Conservation (phyloP, 352 stramenopile genomes). For the Phytophthora litchii region DNA sequence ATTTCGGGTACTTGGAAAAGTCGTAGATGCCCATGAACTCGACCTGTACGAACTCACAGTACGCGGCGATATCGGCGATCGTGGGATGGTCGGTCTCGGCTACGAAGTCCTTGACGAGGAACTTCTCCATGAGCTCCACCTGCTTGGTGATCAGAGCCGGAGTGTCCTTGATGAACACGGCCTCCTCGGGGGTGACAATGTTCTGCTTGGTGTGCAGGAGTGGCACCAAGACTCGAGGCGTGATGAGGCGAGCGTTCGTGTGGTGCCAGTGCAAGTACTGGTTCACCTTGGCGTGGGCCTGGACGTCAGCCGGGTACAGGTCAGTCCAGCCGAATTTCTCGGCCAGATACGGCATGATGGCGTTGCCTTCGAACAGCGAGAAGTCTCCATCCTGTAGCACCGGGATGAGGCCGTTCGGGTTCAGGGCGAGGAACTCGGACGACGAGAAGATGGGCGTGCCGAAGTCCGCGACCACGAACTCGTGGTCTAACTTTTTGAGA, state of each 20-base stretch:
- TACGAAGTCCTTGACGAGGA: constrained; percentile 47
- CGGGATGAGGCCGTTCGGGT: constrained; percentile 48
- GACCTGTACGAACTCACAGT: constrained; percentile 52
- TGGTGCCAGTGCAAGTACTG: constrained; percentile 82
- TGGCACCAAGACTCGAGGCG: constrained; percentile 49
- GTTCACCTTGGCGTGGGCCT: constrained; percentile 68
- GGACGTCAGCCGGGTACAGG: constrained; percentile 55
- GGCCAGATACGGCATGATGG: constrained; percentile 62
- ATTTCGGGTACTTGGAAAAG: constrained; percentile 51
- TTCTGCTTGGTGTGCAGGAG: constrained; percentile 41
- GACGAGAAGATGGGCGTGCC: constrained; percentile 39
- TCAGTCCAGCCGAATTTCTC: constrained; percentile 58
- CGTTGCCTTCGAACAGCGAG: constrained; percentile 49
- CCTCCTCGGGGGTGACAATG: constrained; percentile 32
- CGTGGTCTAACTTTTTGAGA: constrained; percentile 43
- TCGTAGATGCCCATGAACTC: constrained; percentile 50
- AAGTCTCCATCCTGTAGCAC: constrained; percentile 51
- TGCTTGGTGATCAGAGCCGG: constrained; percentile 38
- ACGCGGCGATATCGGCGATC: constrained; percentile 42
- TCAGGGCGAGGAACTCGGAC: constrained; percentile 42
- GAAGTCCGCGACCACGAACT: constrained; percentile 42
- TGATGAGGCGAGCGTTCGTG: constrained; percentile 58
- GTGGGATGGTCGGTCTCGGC: constrained; percentile 39
- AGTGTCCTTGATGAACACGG: constrained; percentile 29
- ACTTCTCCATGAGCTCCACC: constrained; percentile 52